phyloP scores from a whole-genome alignment of 208 protist species.

The Phytomonas serpens region DNA sequence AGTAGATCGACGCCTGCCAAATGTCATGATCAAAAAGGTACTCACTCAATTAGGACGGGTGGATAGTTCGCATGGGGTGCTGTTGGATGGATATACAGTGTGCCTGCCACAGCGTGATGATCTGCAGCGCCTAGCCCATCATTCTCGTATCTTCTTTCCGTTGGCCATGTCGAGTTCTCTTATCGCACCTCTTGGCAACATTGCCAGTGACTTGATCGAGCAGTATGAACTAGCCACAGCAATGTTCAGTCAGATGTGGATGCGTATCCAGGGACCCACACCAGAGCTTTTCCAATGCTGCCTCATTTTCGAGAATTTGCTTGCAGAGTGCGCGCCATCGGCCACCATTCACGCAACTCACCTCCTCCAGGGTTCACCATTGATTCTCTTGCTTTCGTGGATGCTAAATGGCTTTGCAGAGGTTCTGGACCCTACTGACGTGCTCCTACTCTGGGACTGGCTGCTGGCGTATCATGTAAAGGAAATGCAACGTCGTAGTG shows the following conservation, averaged over 20 bases:
- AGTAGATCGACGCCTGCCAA: slow-evolving; percentile 53
- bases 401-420: slow-evolving; percentile 76
- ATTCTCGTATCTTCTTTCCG: slow-evolving; percentile 47
- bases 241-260: slow-evolving; percentile 73
- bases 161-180: slow-evolving; percentile 39
- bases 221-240: slow-evolving; percentile 68
- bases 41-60: slow-evolving; percentile 55
- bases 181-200: slow-evolving; percentile 69
- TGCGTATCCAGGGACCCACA: slow-evolving; percentile 73
- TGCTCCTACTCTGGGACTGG: slow-evolving; percentile 77
- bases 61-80: slow-evolving; percentile 6
- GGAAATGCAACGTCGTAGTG: slow-evolving; percentile 42
- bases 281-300: slow-evolving; percentile 79
- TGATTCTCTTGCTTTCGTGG: slow-evolving; percentile 62
- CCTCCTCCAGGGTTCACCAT: slow-evolving; percentile 43
- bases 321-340: slow-evolving; percentile 43
- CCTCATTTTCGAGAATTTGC: slow-evolving; percentile 66
- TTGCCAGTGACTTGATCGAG: slow-evolving; percentile 77
- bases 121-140: background rate
- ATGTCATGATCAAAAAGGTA: slow-evolving; percentile 31
- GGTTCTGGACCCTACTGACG: slow-evolving; percentile 58
- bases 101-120: background rate
- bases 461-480: slow-evolving; percentile 68
- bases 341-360: slow-evolving; percentile 61
- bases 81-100: background rate